Percentiles rank a stretch among this genome's conserved stretches.
These are phyloP conservation scores for Rheum nobile DNA, from an alignment of 148 eudicot genomes.

Conservation along the genomic window DNA sequence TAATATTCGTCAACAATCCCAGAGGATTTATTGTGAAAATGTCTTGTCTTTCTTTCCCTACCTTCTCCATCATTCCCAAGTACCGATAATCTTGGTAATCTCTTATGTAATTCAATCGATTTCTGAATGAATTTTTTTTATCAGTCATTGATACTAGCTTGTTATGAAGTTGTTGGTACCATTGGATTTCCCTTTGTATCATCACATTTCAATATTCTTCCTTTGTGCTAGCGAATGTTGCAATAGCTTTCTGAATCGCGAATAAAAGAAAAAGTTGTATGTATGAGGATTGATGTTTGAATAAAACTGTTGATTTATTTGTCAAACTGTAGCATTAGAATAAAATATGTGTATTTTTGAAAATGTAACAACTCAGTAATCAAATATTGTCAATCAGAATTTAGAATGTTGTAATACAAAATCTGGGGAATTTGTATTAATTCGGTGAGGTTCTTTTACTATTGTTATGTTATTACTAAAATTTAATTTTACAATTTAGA, in stretches of 20 bases:
- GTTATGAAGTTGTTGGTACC: not conserved
- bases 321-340: not conserved
- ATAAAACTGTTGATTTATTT: not conserved
- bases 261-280: not conserved
- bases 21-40: slow-evolving; percentile 71
- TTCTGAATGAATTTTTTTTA: not conserved
- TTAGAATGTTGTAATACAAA: too few species aligned
- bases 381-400: not conserved
- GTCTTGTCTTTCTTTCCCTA: slow-evolving; percentile 45
- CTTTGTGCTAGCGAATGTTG: too few species aligned
- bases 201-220: too few species aligned
- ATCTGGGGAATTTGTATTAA: too few species aligned
- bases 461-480: too few species aligned
- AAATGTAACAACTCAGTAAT: too few species aligned
- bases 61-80: slow-evolving; percentile 24
- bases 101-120: not conserved
- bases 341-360: not conserved
- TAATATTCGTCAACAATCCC: slow-evolving; percentile 73
- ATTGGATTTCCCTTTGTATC: not conserved
- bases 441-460: too few species aligned
- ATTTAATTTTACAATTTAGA: too few species aligned
- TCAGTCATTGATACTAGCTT: not conserved
- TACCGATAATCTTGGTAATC: slow-evolving; percentile 12
- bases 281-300: not conserved
- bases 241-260: not conserved